A percentile compares a stretch with the other conserved stretches of the same genome.
Evolutionary conservation across 2,329 filamentous ascomycete species (phyloP).

Genomic region (Pseudophaeomoniella oleicola): DNA sequence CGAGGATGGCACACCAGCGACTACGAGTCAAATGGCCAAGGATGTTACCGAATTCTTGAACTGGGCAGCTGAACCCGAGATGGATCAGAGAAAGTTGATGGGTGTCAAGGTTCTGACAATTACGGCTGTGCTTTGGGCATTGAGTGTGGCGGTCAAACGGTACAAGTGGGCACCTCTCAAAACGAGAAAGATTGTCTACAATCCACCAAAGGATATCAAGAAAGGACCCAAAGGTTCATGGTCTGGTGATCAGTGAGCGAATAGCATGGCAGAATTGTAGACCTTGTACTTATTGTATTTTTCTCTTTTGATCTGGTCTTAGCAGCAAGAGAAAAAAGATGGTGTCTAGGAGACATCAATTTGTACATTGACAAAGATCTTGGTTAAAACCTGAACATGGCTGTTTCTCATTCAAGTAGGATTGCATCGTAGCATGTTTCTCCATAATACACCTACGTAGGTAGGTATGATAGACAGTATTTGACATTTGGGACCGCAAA

Average conservation of each 20-base stretch:
- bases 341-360: not conserved
- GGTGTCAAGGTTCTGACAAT: conserved; percentile 89
- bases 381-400: no score
- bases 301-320: not conserved
- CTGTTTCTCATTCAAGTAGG: no score
- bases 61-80: conserved; percentile 97
- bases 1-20: conserved; percentile 87
- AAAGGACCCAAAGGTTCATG: not conserved
- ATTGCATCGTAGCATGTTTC: no score
- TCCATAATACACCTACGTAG: no score
- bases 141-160: conserved; percentile 96
- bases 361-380: not conserved
- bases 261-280: not conserved
- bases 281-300: not conserved
- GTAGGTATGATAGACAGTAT: no score
- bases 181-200: conserved; percentile 85
- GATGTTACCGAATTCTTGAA: conserved; percentile 98
- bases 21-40: conserved; percentile 98
- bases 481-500: no score
- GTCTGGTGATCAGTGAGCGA: not conserved
- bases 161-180: conserved; percentile 99
- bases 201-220: conserved; percentile 46
- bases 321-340: not conserved
- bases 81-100: conserved; percentile 99
- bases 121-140: conserved; percentile 60